These are phyloP conservation scores for Aegilops umbellulata DNA, from an alignment of 176 grass and related monocot species.

Conservation along the genomic window DNA sequence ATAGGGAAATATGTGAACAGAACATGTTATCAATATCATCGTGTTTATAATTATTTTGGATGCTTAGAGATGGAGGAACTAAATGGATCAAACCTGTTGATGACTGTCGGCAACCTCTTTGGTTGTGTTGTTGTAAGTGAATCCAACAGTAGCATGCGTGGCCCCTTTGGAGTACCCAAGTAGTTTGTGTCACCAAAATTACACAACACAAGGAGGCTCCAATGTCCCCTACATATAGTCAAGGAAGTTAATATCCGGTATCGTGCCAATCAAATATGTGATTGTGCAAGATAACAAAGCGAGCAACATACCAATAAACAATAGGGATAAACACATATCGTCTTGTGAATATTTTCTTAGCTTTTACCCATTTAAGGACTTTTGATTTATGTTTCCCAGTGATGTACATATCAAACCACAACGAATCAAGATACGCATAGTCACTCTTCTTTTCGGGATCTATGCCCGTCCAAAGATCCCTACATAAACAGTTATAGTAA, in stretches of 20 bases:
- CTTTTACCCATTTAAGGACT: slow-evolving; percentile 83
- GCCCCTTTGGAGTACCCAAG: background rate
- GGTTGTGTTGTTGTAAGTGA: slow-evolving; percentile 57
- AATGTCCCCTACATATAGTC: slow-evolving; percentile 69
- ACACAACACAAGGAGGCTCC: slow-evolving; percentile 94
- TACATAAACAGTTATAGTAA: slow-evolving; percentile 27
- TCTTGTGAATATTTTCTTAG: slow-evolving; percentile 74
- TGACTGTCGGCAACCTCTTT: slow-evolving; percentile 43
- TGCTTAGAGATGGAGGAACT: background rate
- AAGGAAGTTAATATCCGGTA: background rate
- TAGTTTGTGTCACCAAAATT: slow-evolving; percentile 60
- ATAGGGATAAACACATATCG: slow-evolving; percentile 88
- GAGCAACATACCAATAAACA: slow-evolving; percentile 64
- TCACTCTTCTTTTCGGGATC: slow-evolving; percentile 62
- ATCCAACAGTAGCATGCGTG: slow-evolving; percentile 87
- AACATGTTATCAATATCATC: background rate
- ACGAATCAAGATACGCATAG: slow-evolving; percentile 70
- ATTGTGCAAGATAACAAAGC: background rate
- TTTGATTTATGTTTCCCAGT: slow-evolving; percentile 32
- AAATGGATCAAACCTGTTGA: slow-evolving; percentile 53
- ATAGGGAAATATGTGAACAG: background rate
- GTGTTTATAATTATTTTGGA: background rate
- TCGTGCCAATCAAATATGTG: background rate
- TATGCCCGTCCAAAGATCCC: slow-evolving; percentile 64
- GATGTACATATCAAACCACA: slow-evolving; percentile 86